phyloP scores from a whole-genome alignment of 2,329 filamentous ascomycete genomes.

The Aureobasidium sp. region DNA sequence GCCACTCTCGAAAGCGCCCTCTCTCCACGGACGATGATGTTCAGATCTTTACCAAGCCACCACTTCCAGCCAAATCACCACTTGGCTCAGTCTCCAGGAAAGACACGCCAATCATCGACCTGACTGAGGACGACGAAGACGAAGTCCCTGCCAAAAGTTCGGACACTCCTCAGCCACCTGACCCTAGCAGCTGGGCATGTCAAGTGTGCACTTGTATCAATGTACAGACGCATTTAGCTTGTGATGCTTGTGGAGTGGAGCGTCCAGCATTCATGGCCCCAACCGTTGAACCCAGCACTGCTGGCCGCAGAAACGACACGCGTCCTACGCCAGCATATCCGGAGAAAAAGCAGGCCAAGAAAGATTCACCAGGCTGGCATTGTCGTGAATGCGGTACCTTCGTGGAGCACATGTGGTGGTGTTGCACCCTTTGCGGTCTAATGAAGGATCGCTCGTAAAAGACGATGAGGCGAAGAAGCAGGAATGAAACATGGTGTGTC shows the following conservation, averaged over 20 bases:
- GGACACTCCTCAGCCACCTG: neutral
- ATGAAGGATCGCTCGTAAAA: conserved; percentile 50
- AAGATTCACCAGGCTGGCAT: conserved; percentile 46
- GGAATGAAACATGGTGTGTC: neutral
- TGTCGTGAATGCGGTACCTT: conserved; percentile 53
- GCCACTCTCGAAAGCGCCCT: neutral
- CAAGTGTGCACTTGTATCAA: conserved; percentile 57
- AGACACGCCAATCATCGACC: neutral
- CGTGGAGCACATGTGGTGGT: conserved; percentile 61
- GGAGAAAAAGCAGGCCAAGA: neutral
- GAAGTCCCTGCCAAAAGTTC: neutral
- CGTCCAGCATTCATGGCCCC: conserved; percentile 36
- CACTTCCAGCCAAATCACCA: neutral
- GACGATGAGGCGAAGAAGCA: neutral
- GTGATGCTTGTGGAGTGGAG: conserved; percentile 54
- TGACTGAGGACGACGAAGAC: conserved; percentile 1
- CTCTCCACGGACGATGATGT: conserved; percentile 2
- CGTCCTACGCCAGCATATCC: neutral
- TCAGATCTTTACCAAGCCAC: neutral
- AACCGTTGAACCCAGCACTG: neutral
- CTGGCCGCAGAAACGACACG: conserved; percentile 22
- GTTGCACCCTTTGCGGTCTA: conserved; percentile 51
- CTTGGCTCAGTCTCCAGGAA: neutral
- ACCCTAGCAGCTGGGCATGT: conserved; percentile 46
- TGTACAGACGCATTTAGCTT: conserved; percentile 51